Evolutionary conservation across 345 rosid genomes (phyloP).

Genomic region (Leavenworthia alabamica): DNA sequence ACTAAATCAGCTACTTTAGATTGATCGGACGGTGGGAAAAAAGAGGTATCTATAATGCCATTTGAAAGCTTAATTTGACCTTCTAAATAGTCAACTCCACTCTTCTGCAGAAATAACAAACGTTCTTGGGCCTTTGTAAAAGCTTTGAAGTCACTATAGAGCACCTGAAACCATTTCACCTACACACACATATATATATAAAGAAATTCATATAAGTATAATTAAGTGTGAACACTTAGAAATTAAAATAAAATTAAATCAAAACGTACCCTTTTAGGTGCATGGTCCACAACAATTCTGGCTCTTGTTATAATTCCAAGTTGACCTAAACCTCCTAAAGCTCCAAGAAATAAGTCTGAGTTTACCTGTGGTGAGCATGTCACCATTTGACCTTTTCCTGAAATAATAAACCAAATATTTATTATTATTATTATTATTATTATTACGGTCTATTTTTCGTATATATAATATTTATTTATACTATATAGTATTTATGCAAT

Average conservation of each 20-base stretch:
- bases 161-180: conserved; percentile 88
- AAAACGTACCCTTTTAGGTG: conserved; percentile 63
- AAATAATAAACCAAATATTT: not conserved
- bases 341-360: conserved; percentile 68
- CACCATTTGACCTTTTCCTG: conserved; percentile 88
- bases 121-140: conserved; percentile 73
- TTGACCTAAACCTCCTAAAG: conserved; percentile 91
- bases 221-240: not conserved
- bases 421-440: no score
- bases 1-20: conserved; percentile 42
- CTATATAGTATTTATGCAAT: no score
- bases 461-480: no score
- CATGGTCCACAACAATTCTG: conserved; percentile 69
- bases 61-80: conserved; percentile 52
- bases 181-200: conserved; percentile 31
- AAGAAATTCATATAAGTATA: not conserved
- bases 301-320: conserved; percentile 89
- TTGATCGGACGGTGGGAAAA: conserved; percentile 43
- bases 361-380: conserved; percentile 57
- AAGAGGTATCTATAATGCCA: conserved; percentile 51
- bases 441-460: no score
- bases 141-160: conserved; percentile 65
- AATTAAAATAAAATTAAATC: not conserved
- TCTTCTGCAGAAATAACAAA: conserved; percentile 44
- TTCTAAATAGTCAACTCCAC: conserved; percentile 70